Evolutionary conservation across 371 early-diverging fungal genomes (phyloP).

Genomic region (Rhizopus delemar): DNA sequence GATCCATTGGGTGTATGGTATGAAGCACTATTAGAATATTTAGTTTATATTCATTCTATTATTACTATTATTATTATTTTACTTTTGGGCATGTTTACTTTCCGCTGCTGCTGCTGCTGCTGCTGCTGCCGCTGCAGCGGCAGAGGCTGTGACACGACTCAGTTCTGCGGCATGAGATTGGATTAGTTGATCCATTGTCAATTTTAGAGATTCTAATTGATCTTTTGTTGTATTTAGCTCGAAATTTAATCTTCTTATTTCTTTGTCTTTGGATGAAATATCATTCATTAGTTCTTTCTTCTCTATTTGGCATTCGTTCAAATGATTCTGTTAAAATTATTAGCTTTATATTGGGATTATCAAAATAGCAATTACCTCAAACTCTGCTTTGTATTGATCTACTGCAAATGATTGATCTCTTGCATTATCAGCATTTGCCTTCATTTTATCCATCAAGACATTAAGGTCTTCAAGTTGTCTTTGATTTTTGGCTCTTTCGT

Average conservation of each 20-base stretch:
- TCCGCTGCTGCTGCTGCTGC: conserved; percentile 5
- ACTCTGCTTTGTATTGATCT: conserved; percentile 19
- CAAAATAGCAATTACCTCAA: conserved; percentile 7
- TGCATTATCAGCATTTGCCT: conserved; percentile 24
- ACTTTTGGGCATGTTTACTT: conserved; percentile 1
- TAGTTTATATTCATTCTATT: neutral
- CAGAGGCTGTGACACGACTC: conserved; percentile 5
- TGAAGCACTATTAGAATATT: neutral
- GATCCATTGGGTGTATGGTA: conserved; percentile 16
- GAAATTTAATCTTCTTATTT: neutral
- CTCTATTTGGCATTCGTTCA: conserved; percentile 6
- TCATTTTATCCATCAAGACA: conserved; percentile 20
- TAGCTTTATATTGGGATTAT: no score
- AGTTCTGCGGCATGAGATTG: conserved; percentile 18
- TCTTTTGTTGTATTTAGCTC: conserved; percentile 16
- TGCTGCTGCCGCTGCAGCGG: conserved; percentile 6
- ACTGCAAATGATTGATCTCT: conserved; percentile 29
- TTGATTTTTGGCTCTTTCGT: conserved; percentile 34
- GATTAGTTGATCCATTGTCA: conserved; percentile 19
- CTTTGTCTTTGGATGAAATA: neutral
- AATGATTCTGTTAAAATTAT: conserved; percentile 5
- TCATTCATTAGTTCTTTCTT: conserved; percentile 14
- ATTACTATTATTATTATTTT: neutral
- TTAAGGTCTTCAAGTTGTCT: conserved; percentile 24
- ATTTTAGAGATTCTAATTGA: conserved; percentile 12